Evolutionary conservation across 352 stramenopile species (phyloP), one percentile per base, ranked within the genome.

Genomic region (Pythium angustatum): DNA sequence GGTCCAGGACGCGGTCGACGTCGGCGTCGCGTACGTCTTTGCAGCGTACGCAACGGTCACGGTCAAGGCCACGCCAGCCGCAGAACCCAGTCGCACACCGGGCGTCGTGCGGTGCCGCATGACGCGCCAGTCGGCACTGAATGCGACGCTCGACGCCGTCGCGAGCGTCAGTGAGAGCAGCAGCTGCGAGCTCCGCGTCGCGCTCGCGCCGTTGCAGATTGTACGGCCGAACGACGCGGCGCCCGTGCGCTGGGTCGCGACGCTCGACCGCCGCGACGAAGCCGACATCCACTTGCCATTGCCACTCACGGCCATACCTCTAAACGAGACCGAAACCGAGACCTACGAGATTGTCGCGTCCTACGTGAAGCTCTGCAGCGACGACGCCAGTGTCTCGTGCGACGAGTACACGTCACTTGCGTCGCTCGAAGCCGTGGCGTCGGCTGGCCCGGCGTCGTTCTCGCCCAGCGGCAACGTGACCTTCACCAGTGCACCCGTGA

Each of bases 291-390:
- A 73, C 19, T 47, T 90, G 48, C 79, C 81, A 21, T 76, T 60
- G 14, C 77, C 79, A 3, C 58, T 90, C 10, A 33, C 73, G 8
- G 66, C 66, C 0, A 41, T 73, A 11, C 11, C 12, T 21, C n/a
- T 52, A 19, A 22, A 24, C 17, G 64, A 76, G 12, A 64, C 77
- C 28, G 59, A 72, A 19, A 72, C 59, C 45, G 64, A 49, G 43
- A 69, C 75, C 41, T 85, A 87, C 56, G 81, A 81, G 31, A 73
- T 88, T 41, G 76, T 81, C 21, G 45, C 64, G 30, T 77, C 81
- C 21, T 69, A 75, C 26, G 21, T 88, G 52, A 82, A 76, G 44
- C 38, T 88, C 27, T 88, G 81, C 58, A 63, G 69, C 12, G 60
- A 65, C 24, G 66, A 65, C 21, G 44, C 52, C 28, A 38, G 56